phyloP scores from a whole-genome alignment of 306 rosid genomes.

The Lablab purpureus region DNA sequence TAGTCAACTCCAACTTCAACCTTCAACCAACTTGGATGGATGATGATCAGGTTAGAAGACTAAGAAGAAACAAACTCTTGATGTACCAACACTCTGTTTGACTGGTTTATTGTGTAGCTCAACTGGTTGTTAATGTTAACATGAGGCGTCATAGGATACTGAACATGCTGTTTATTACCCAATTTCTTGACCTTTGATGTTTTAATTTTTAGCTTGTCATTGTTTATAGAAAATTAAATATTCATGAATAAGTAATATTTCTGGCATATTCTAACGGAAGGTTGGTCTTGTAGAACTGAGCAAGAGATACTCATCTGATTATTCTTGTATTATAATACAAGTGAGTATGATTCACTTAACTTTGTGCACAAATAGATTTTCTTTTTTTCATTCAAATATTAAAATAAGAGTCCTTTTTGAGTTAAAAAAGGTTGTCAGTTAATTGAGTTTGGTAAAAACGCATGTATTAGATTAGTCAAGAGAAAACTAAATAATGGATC shows the following conservation, averaged over 20 bases:
- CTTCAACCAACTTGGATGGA: slow-evolving; percentile 49
- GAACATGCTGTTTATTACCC: slow-evolving; percentile 36
- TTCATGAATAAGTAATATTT: not conserved
- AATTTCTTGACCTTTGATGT: slow-evolving; percentile 4
- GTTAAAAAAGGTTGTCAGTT: not conserved
- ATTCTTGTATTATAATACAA: not conserved
- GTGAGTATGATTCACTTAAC: not conserved
- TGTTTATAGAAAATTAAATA: not conserved
- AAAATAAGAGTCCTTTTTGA: not conserved
- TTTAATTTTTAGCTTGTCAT: not conserved
- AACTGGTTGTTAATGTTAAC: slow-evolving; percentile 47
- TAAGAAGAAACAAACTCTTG: slow-evolving; percentile 43
- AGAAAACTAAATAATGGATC: too few species aligned
- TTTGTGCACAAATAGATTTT: not conserved
- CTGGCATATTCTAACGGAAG: not conserved
- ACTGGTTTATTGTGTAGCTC: slow-evolving; percentile 44
- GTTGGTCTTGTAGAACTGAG: not conserved
- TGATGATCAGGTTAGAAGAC: slow-evolving; percentile 41
- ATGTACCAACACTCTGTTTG: slow-evolving; percentile 48
- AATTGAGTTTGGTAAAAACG: not conserved
- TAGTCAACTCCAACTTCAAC: slow-evolving; percentile 54
- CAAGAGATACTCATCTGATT: not conserved
- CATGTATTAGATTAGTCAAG: too few species aligned
- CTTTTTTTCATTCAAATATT: not conserved
- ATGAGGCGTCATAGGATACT: slow-evolving; percentile 42